A percentile compares a stretch with the other conserved stretches of the same genome.
These are phyloP conservation scores for Scleroderma citrinum DNA, from an alignment of 768 basidiomycete species.

Conservation along the genomic window DNA sequence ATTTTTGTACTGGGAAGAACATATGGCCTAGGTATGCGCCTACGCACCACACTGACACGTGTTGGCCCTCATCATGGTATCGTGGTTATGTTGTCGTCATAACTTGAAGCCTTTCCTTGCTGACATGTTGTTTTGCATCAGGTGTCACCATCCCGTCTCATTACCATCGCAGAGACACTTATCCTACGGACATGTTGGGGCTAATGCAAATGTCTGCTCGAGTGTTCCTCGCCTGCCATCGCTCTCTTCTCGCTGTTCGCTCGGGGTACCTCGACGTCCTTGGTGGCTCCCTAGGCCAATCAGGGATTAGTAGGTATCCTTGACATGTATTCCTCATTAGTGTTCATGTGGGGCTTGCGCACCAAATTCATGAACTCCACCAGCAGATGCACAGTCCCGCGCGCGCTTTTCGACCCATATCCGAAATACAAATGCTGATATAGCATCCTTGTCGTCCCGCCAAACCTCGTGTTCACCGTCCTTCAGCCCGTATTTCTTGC, in stretches of 20 bases:
- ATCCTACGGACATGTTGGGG: no score
- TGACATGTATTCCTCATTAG: constrained; percentile 1
- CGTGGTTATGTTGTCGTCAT: no score
- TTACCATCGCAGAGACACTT: no score
- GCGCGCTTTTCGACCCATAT: constrained; percentile 88
- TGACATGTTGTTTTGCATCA: no score
- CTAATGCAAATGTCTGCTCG: no score
- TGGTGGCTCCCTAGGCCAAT: constrained; percentile 57
- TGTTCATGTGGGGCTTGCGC: constrained; percentile 13
- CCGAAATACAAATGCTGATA: constrained; percentile 96
- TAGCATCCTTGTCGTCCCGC: constrained; percentile 72
- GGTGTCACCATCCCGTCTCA: no score
- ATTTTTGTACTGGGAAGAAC: no score
- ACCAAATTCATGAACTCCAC: constrained; percentile 78
- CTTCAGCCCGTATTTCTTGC: constrained; percentile 31
- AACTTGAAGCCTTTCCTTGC: no score
- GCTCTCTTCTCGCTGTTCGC: constrained; percentile 40
- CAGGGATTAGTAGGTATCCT: constrained; percentile 68
- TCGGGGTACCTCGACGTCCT: constrained; percentile 59
- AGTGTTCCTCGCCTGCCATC: constrained; percentile 84
- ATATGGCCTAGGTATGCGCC: no score
- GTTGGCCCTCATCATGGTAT: no score
- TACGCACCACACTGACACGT: no score
- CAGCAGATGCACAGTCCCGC: constrained; percentile 79
- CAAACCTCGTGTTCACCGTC: constrained; percentile 91